Base-by-base conservation (phyloP, 495 filamentous ascomycete genomes). In the Cairneyella variabilis region DNA sequence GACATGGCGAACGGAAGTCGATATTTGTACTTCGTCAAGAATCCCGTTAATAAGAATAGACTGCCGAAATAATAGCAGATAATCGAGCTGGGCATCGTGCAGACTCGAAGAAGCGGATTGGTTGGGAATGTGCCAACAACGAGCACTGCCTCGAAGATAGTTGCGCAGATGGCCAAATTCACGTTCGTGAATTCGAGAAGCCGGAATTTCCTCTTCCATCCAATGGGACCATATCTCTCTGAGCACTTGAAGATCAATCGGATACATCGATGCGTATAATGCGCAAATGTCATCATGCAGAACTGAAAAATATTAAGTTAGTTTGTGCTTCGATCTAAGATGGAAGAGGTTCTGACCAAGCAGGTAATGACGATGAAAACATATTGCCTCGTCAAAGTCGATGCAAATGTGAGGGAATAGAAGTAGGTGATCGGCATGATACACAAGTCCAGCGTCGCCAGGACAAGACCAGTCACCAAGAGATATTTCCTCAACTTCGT, bases 261-360 rank as follows among this genome's bases (percentile, higher is more conserved):
- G 9, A 53, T 18, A 8, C 21, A 53, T 22, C 40, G 16, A 45
- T 41, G 39, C 16, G 34, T 40, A 34, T 34, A 53, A 45, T 53
- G 51, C 16, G 26, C 39, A 44, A 53, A 53, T 5, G 20, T 44
- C 28, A 53, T 53, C 51, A 53, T 45, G 39, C 51, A 39, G 23
- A 53, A 53, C n/a, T 45, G 27, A 22, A n/a, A n/a, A n/a, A n/a
- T n/a, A n/a, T n/a, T n/a, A n/a, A n/a, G n/a, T n/a, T n/a, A n/a
- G n/a, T n/a, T n/a, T n/a, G n/a, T n/a, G n/a, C n/a, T n/a, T n/a
- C n/a, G n/a, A n/a, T n/a, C n/a, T n/a, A n/a, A n/a, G n/a, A n/a
- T n/a, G n/a, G n/a, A n/a, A n/a, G n/a, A n/a, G n/a, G n/a, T n/a
- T n/a, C n/a, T n/a, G n/a, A n/a, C n/a, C n/a, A n/a, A n/a, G n/a